Evolutionary conservation across 2,329 filamentous ascomycete species (phyloP), one percentile per base, ranked within the genome.

Genomic region (Xylaria hypoxylon): DNA sequence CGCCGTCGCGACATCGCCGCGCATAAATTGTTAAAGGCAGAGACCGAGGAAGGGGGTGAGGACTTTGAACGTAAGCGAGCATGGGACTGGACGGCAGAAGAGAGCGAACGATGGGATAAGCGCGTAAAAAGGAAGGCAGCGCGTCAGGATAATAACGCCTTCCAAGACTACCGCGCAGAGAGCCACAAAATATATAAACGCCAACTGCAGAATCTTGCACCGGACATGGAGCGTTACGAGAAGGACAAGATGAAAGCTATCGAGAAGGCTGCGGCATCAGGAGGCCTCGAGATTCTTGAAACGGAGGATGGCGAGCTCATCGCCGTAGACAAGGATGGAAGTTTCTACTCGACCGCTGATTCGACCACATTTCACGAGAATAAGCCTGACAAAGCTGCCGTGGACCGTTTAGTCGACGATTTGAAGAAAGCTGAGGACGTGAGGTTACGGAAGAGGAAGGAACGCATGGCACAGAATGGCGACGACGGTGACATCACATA

Each of bases 71-170:
- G 96, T 72, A 97, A 98, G 81, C 90, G 96, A 45, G 96, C 96
- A 1, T 99, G 96, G 96, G 96, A 98, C 82, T 99, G 96, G 92
- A 99, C 96, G 0, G 84, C 95, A 6, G 96, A 99, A 70, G 96
- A 99, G 81, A 92, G 89, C 73, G 96, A 97, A 81, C 89, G 87
- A 72, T 99, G 96, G 96, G 96, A 99, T 79, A 91, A 90, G 81
- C 90, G 94, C 35, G 83, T 96, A 78, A 92, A 91, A 75, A 97
- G 97, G 85, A 96, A 94, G 82, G 88, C 89, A 65, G 87, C 88
- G 19, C 91, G 92, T 75, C 86, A 92, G 68, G 93, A 97, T 77
- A 90, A 95, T 79, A 93, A 94, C 65, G 92, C 93, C 2, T 99
- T 99, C 81, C 88, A 92, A 75, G 94, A 98, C 79, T 97, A 96